These are phyloP conservation scores for Mycena crocata DNA, from an alignment of 768 basidiomycete genomes.

Conservation along the genomic window DNA sequence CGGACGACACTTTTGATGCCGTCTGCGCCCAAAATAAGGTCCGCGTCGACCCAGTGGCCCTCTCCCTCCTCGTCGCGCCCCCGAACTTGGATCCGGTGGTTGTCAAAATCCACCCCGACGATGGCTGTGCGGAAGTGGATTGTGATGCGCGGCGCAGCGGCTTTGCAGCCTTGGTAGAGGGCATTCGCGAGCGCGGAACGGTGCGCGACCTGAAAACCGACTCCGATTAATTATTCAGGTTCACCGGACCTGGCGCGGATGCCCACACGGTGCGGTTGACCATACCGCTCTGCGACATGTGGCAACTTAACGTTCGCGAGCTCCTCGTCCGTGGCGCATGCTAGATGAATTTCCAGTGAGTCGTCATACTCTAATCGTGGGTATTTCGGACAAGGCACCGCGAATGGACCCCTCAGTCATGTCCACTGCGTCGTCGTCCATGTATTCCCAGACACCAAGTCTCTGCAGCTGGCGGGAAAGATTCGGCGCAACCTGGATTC, in stretches of 20 bases:
- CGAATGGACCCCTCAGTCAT: conserved; percentile 42
- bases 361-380: too few relatives aligned
- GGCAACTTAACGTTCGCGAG: conserved; percentile 43
- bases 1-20: conserved; percentile 50
- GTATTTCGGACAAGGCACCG: too few relatives aligned
- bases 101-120: conserved; percentile 40
- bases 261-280: conserved; percentile 42
- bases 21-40: conserved; percentile 51
- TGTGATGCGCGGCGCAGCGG: conserved; percentile 38
- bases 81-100: conserved; percentile 25
- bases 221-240: not conserved
- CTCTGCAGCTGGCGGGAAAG: conserved; percentile 43
- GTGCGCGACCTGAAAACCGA: conserved; percentile 42
- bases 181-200: conserved; percentile 47
- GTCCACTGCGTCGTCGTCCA: conserved; percentile 41
- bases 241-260: not conserved
- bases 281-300: conserved; percentile 44
- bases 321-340: conserved; percentile 42
- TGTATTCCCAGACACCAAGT: conserved; percentile 42
- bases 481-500: conserved; percentile 52
- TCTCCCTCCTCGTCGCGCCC: conserved; percentile 22
- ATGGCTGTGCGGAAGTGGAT: conserved; percentile 42
- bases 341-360: too few relatives aligned
- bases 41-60: conserved; percentile 41
- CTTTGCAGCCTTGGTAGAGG: conserved; percentile 42